A percentile compares a stretch with the other conserved stretches of the same genome.
Conservation (phyloP, 1,284 basidiomycete genomes). For the Lentinula novae-zelandiae region DNA sequence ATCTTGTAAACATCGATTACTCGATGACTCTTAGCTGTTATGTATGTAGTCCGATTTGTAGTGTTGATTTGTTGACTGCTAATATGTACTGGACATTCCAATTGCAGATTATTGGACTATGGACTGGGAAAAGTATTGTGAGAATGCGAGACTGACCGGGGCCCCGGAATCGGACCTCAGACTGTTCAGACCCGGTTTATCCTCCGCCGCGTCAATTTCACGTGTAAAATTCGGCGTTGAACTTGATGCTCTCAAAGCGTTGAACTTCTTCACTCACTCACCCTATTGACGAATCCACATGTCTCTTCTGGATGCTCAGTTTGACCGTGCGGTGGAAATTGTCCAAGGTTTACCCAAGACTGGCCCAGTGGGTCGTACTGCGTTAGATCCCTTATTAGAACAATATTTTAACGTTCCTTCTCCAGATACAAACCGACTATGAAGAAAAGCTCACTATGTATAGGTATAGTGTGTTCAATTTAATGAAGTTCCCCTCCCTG, state of each 20-base stretch:
- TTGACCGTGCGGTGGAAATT: constrained; percentile 92
- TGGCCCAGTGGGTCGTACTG: constrained; percentile 50
- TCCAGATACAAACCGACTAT: constrained; percentile 85
- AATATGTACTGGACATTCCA: no score
- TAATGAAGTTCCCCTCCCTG: constrained; percentile 1
- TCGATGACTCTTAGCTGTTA: background rate
- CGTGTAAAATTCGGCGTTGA: background rate
- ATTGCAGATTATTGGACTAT: no score
- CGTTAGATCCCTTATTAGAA: background rate
- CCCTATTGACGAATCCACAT: background rate
- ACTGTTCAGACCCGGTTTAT: no score
- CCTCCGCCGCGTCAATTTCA: background rate
- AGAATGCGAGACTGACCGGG: no score
- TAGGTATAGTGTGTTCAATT: constrained; percentile 43
- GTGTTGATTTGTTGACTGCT: no score
- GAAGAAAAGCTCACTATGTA: constrained; percentile 97
- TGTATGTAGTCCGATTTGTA: background rate
- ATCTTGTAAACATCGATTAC: no score
- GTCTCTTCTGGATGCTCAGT: constrained; percentile 71
- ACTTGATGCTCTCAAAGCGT: background rate
- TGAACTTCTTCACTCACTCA: background rate
- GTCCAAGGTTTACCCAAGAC: constrained; percentile 90
- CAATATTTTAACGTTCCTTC: background rate
- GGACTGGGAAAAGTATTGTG: no score
- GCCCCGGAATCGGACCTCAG: no score